These are phyloP conservation scores for Dryas octopetala DNA, from an alignment of 306 rosid genomes.

Conservation along the genomic window DNA sequence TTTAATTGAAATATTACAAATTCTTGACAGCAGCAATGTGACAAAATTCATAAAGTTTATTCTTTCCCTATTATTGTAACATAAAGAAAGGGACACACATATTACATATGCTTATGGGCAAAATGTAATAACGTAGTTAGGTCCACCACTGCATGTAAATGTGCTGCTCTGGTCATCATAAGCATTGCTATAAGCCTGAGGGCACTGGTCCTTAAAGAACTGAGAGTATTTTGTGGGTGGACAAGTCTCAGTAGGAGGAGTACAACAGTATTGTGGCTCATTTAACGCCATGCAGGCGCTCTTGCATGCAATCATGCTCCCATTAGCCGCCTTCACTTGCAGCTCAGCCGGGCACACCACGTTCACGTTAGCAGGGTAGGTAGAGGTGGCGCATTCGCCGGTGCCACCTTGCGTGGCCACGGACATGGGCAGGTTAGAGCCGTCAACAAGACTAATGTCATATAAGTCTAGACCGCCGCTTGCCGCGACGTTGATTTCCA, in stretches of 20 bases:
- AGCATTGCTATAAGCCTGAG: constrained; percentile 68
- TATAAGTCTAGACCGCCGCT: constrained; percentile 57
- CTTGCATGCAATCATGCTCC: constrained; percentile 56
- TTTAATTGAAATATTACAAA: background rate
- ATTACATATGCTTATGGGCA: constrained; percentile 40
- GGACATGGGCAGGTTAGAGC: constrained; percentile 58
- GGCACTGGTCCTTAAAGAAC: constrained; percentile 54
- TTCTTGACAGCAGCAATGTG: constrained; percentile 1
- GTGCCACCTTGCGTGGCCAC: constrained; percentile 47
- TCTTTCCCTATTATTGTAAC: background rate
- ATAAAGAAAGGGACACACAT: background rate
- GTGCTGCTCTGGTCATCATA: constrained; percentile 48
- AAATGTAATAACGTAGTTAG: constrained; percentile 53
- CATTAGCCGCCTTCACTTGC: constrained; percentile 30
- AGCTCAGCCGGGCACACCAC: constrained; percentile 43
- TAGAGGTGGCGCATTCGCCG: constrained; percentile 49
- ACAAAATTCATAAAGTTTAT: background rate
- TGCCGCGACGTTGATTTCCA: constrained; percentile 37
- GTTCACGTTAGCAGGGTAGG: constrained; percentile 53
- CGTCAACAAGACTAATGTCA: constrained; percentile 70
- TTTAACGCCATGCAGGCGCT: constrained; percentile 61
- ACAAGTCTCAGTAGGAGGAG: constrained; percentile 36
- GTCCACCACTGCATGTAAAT: constrained; percentile 48
- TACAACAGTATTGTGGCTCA: constrained; percentile 52
- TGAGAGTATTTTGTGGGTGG: constrained; percentile 41